Base-by-base conservation (phyloP, 352 stramenopile genomes). In the Hyaloperonospora arabidopsidis region DNA sequence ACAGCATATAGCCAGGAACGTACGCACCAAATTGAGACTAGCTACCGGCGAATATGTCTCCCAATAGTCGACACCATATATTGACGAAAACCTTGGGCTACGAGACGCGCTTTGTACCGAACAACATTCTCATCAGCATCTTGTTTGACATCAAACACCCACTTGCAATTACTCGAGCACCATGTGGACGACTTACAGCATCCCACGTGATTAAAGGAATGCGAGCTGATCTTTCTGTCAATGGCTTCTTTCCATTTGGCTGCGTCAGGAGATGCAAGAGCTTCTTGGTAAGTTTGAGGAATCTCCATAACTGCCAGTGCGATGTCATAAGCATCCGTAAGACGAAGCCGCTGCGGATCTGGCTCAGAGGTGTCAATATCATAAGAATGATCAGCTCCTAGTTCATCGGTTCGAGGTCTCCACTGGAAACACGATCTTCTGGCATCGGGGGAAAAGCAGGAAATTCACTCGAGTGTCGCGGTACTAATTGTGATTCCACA, bases 31-130 rank as follows among this genome's bases (percentile, higher is more conserved):
- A 10, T 19, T 45, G n/a, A 45, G 15, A 6, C 19, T 54, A 5
- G 67, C 46, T 5, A 70, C 68, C 2, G 64, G 65, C 1, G 64
- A 63, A 28, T 67, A 72, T 2, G 55, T 74, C 15, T 70, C 21
- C 0, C 6, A 32, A 40, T 60, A 72, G 32, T 74, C 57, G 0
- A 74, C 28, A 14, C 53, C 53, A 10, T 45, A 54, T 5, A 19
- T 38, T 74, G 68, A 14, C 51, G 14, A 46, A 46, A 77, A 11
- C 65, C 56, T 3, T 59, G 49, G 1, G 63, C 45, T 17, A 68
- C 52, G 0, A 72, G 32, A 8, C 68, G 47, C 32, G 56, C 60
- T 44, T 76, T 74, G 46, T 47, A 71, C 1, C 62, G 51, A 5
- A 49, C 32, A 14, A 67, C 54, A 18, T 52, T 7, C 15, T 45